Base-by-base conservation (phyloP, 805 yeast genomes). In the Isabelozyma pseudorhagii region DNA sequence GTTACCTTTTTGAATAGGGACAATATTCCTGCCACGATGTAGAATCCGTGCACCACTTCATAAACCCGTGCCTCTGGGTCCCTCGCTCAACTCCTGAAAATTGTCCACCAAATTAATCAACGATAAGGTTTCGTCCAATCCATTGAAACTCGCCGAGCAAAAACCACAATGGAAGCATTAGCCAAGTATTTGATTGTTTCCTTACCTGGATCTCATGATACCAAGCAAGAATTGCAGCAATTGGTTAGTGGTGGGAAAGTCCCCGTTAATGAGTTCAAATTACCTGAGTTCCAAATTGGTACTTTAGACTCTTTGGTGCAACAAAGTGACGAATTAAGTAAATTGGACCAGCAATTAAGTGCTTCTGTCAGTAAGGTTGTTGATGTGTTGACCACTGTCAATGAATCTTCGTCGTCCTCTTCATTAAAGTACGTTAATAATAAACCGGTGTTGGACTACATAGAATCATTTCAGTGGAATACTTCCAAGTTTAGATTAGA, bases 251-350 rank as follows among this genome's bases (percentile, higher is more conserved):
- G 76, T 18, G 92, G 91, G 17, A 78, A 74, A 56, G 77, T 80
- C 40, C 83, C 81, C 45, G 74, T 89, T 34, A 67, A 76, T 47
- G 72, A 78, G 49, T 80, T 87, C 50, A 72, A 75, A 36, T 75
- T 91, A 46, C 98, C 98, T 7, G 83, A 78, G 53, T 93, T 94
- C 70, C 93, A 94, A 68, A 89, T 94, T 54, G 97, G 97, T 28
- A 92, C 98, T 10, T 79, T 94, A 63, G 99, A 94, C 69, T 85
- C 91, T 29, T 78, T 94, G 52, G 96, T 94, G 48, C 84, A 87
- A 59, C 92, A 92, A 69, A 83, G 92, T 66, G 99, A 94, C 61
- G 98, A 93, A 62, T 78, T 94, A 50, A 73, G 81, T 40, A 92
- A 90, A 65, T 72, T 85, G 48, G 99, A 94, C 69, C 72, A 74